phyloP scores from a whole-genome alignment of 805 yeast genomes.

The Schizosaccharomyces lindneri region DNA sequence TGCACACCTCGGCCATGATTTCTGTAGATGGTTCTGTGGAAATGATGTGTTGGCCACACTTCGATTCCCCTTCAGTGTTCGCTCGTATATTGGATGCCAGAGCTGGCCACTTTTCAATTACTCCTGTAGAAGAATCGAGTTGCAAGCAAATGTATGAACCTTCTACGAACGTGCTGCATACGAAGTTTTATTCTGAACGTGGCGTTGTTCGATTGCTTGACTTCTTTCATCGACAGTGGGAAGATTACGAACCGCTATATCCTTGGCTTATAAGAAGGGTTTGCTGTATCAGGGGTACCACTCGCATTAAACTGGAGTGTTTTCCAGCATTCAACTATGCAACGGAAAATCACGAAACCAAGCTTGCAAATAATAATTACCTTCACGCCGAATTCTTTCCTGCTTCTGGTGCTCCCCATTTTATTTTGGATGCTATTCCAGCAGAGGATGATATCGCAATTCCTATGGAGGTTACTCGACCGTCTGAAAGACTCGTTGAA shows the following conservation, averaged over 20 bases:
- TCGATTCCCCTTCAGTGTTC: neutral
- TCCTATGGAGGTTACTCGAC: neutral
- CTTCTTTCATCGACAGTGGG: slow-evolving; percentile 1
- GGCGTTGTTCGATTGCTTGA: neutral
- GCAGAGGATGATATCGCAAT: neutral
- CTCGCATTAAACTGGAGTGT: neutral
- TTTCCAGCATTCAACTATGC: slow-evolving; percentile 1
- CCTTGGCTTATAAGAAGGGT: slow-evolving; percentile 2
- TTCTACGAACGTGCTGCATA: neutral
- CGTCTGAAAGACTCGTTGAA: neutral
- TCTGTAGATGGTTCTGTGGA: neutral
- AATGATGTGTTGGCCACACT: slow-evolving; percentile 1
- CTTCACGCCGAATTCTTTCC: neutral
- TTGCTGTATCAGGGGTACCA: neutral
- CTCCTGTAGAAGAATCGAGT: neutral
- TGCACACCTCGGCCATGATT: neutral
- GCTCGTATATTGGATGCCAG: slow-evolving; percentile 1
- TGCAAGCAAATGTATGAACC: slow-evolving; percentile 1
- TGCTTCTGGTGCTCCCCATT: neutral
- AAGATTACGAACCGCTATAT: neutral
- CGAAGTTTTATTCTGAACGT: slow-evolving; percentile 1
- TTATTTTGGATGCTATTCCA: neutral
- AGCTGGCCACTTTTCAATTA: neutral
- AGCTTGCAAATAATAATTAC: neutral
- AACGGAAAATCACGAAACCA: neutral